A percentile compares a stretch with the other conserved stretches of the same genome.
Evolutionary conservation across 257 asterid species (phyloP).

Genomic region (Fraxinus pennsylvanica): DNA sequence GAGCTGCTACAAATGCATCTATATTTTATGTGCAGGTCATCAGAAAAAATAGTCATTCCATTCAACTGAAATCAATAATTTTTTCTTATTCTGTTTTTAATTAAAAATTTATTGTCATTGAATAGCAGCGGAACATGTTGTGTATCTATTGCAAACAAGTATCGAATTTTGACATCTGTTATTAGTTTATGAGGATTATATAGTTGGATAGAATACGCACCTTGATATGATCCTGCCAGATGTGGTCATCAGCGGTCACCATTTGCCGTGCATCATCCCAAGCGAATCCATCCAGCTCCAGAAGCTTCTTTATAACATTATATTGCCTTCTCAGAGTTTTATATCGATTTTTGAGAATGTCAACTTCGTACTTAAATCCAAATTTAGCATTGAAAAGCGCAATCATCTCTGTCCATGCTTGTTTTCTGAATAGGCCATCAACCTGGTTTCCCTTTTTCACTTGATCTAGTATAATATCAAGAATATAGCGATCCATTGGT

Average conservation of each 20-base stretch:
- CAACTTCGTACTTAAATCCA: slow-evolving; percentile 33
- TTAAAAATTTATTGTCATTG: too few relatives aligned
- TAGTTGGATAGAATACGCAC: slow-evolving; percentile 14
- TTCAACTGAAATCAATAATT: too few relatives aligned
- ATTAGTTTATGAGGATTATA: too few relatives aligned
- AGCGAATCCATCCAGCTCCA: slow-evolving; percentile 44
- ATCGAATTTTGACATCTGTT: too few relatives aligned
- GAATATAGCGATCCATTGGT: slow-evolving; percentile 42
- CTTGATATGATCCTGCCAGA: slow-evolving; percentile 45
- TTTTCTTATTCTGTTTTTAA: too few relatives aligned
- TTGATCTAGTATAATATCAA: slow-evolving; percentile 35
- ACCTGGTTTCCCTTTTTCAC: slow-evolving; percentile 38
- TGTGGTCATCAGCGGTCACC: slow-evolving; percentile 41
- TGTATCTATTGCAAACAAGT: too few relatives aligned
- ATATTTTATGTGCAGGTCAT: too few relatives aligned
- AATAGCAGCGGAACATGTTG: too few relatives aligned
- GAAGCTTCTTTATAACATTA: slow-evolving; percentile 31
- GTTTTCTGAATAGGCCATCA: slow-evolving; percentile 39
- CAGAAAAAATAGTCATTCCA: too few relatives aligned
- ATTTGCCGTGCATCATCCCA: slow-evolving; percentile 43
- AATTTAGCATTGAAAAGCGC: slow-evolving; percentile 31
- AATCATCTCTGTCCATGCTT: slow-evolving; percentile 44
- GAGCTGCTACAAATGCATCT: too few relatives aligned
- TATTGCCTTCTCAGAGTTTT: slow-evolving; percentile 41
- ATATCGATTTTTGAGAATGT: slow-evolving; percentile 35